Evolutionary conservation across 768 basidiomycete genomes (phyloP).

Genomic region (Rhizopogon roseolus): DNA sequence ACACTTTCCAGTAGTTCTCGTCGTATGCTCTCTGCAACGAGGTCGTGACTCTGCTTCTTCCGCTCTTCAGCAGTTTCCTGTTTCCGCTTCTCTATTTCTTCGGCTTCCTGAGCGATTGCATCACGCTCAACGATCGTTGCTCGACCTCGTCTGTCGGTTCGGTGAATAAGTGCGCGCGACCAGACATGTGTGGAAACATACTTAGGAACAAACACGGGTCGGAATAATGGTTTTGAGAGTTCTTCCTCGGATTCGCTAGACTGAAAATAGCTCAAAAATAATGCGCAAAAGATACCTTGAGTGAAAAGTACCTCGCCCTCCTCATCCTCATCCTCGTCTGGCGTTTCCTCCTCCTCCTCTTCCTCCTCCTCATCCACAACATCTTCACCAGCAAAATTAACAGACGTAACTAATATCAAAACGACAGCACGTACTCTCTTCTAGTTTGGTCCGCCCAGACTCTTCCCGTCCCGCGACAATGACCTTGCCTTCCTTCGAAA

Average conservation of each 20-base stretch:
- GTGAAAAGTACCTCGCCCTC: conserved; percentile 36
- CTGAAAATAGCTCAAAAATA: conserved; percentile 31
- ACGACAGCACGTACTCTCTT: conserved; percentile 38
- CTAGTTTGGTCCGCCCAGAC: conserved; percentile 66
- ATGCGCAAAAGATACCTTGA: conserved; percentile 1
- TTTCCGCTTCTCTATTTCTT: conserved; percentile 65
- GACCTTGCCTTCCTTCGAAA: conserved; percentile 76
- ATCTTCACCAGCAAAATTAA: conserved; percentile 10
- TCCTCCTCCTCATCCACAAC: conserved; percentile 27
- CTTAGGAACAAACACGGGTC: conserved; percentile 96
- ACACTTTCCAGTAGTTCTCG: conserved; percentile 89
- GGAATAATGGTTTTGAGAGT: conserved; percentile 69
- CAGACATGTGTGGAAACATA: conserved; percentile 31
- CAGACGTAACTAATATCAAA: conserved; percentile 4
- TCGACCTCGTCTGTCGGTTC: conserved; percentile 57
- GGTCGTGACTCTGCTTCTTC: conserved; percentile 81
- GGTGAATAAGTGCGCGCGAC: not conserved
- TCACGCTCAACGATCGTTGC: conserved; percentile 70
- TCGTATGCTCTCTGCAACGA: conserved; percentile 92
- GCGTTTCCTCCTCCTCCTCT: conserved; percentile 42
- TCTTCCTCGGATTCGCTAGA: conserved; percentile 87
- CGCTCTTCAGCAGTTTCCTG: conserved; percentile 79
- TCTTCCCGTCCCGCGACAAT: conserved; percentile 76
- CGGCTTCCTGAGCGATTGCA: conserved; percentile 62
- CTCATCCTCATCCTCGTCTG: conserved; percentile 26